Evolutionary conservation across 2,329 filamentous ascomycete species (phyloP), one percentile per base, ranked within the genome.

Genomic region (Claviceps sp.): DNA sequence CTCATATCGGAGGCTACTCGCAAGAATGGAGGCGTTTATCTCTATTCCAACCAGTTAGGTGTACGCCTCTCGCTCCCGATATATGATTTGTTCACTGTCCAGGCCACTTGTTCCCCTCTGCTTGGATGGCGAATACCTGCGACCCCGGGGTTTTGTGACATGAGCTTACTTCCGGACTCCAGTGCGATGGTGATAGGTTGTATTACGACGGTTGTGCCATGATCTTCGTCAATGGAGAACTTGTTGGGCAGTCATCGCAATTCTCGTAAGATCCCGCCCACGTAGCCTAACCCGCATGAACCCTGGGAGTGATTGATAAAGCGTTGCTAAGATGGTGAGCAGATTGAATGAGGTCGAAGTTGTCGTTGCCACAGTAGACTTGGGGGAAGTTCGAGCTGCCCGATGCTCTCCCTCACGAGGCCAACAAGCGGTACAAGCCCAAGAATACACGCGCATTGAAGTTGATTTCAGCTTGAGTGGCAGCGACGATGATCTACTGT

Each of bases 321-420:
- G 11, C 24, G 9, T 46, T 42, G 36, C 49, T 46, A 26, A 51
- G n/a, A 36, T n/a, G n/a, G n/a, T 41, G 16, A 22, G 36, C 34
- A 45, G 49, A 20, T 30, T 48, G 30, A 52, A 52, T 36, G 51
- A 52, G 22, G 81, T 86, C 5, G 82, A 86, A 58, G 80, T 86
- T 4, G 67, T 83, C 18, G 78, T 74, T 5, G 83, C 82, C 2
- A 85, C 81, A 0, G 72, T 86, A 6, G 82, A 86, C 58, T 69
- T 87, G 2, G 87, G 91, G 59, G 81, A 87, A 56, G 84, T 91
- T 5, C n/a, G 69, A 48, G 22, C 45, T 36, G 37, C 40, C 51
- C 26, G 51, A 20, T 52, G 43, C 16, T 24, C 47, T 18, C 50
- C 46, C 5, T 53, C 51, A 20, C 55, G 56, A 4, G 45, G 45